Evolutionary conservation across 2,329 filamentous ascomycete genomes (phyloP), one percentile per base, ranked within the genome.

Genomic region (Diaporthe nobilis): DNA sequence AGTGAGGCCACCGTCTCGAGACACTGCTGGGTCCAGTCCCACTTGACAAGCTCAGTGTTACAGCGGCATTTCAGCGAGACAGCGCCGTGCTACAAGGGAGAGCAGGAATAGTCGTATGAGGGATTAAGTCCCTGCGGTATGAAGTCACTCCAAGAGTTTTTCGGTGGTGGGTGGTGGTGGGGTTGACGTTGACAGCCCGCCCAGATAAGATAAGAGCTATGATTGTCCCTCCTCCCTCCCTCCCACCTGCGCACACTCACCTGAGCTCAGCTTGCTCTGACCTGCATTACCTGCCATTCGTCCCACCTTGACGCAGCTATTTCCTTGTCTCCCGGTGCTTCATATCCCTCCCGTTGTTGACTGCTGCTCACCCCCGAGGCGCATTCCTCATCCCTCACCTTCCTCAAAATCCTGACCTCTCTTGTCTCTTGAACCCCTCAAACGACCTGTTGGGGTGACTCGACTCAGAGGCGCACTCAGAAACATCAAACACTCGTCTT

Each of bases 201-300:
- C 71, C 44, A 65, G 73, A 77, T 76, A 76, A 75, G 76, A 77
- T 77, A 77, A 77, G 73, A 77, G 73, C 75, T 75, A 61, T 58
- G 53, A 71, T 74, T 73, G 68, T 71, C 61, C 25, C 71, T 72
- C 75, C 67, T 68, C 51, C n/a, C 47, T 47, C 51, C 51, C 31
- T 20, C 55, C 53, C 63, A 51, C 49, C 3, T 44, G 42, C 22
- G 39, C 55, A 34, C 67, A 17, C 73, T 58, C 58, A 67, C 57
- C 57, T 70, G 67, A 75, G 58, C 73, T 53, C 55, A 70, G 34
- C 20, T 58, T 55, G 65, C 71, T 13, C 42, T 63, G 60, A 44
- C 44, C 71, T 65, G 44, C 58, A 31, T 57, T 63, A 47, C 42
- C 78, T 63, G 37, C 42, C 78, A 34, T 77, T 51, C 31, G 57